Percentiles rank a stretch among this genome's conserved stretches.
Evolutionary conservation across 768 basidiomycete genomes (phyloP).

Genomic region (Rhodotorula toruloides): DNA sequence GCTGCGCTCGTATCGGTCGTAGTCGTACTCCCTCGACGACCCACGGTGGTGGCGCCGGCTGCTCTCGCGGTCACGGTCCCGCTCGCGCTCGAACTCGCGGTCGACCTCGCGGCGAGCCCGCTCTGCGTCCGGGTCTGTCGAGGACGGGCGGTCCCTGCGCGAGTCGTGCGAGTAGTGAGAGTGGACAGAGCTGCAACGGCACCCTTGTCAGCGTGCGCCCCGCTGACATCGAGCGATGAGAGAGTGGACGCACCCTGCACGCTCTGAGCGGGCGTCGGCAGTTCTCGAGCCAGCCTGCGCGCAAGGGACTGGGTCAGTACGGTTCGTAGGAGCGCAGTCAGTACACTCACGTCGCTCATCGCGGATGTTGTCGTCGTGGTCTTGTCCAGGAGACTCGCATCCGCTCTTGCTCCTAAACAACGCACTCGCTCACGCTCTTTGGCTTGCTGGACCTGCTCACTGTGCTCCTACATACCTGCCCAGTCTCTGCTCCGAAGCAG

Average conservation of each 20-base stretch:
- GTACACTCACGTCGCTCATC: not conserved
- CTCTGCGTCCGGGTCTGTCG: slow-evolving; percentile 33
- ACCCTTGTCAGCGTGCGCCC: not conserved
- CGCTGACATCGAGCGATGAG: not conserved
- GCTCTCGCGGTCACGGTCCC: slow-evolving; percentile 48
- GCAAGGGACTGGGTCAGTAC: not conserved
- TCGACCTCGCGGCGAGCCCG: slow-evolving; percentile 38
- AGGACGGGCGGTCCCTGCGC: not conserved
- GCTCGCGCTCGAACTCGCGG: slow-evolving; percentile 38
- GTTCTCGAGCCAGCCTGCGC: not conserved
- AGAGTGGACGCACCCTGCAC: slow-evolving; percentile 10
- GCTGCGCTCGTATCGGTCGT: slow-evolving; percentile 38
- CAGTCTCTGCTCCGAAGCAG: too few species aligned
- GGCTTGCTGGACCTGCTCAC: too few species aligned
- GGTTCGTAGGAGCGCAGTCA: not conserved
- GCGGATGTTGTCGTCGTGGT: too few species aligned
- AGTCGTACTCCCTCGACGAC: slow-evolving; percentile 57
- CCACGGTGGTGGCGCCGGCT: slow-evolving; percentile 62
- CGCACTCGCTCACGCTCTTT: too few species aligned
- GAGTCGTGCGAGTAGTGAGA: slow-evolving; percentile 25
- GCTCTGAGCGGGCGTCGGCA: slow-evolving; percentile 13
- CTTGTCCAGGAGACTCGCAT: too few species aligned
- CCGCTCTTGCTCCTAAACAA: too few species aligned
- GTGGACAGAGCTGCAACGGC: slow-evolving; percentile 9
- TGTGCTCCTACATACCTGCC: too few species aligned